Percentiles rank a stretch among this genome's conserved stretches.
Conservation (phyloP, 805 yeast genomes). For the Alloascoidea hylecoeti region DNA sequence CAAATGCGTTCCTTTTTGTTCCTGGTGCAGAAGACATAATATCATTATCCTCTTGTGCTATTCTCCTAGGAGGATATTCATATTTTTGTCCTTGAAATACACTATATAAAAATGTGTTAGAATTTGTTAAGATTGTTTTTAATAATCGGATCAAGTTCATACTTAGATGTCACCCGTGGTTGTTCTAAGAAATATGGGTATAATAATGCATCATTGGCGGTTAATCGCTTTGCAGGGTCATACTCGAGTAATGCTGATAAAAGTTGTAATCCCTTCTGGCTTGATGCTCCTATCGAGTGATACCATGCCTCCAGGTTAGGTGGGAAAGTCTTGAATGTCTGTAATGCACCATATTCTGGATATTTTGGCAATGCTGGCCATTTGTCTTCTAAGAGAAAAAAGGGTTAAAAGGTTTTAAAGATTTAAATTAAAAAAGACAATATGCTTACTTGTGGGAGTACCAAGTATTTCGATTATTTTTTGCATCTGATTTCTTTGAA, state of each 20-base stretch:
- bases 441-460: conserved; percentile 40
- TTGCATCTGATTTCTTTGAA: conserved; percentile 84
- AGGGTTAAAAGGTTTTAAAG: neutral
- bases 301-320: conserved; percentile 76
- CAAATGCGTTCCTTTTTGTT: conserved; percentile 13
- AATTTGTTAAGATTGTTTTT: neutral
- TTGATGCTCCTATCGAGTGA: conserved; percentile 64
- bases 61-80: conserved; percentile 76
- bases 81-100: conserved; percentile 67
- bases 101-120: conserved; percentile 5
- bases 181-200: conserved; percentile 70
- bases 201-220: conserved; percentile 61
- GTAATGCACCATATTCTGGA: conserved; percentile 68
- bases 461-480: conserved; percentile 91
- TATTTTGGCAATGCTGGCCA: conserved; percentile 75
- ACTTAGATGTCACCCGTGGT: conserved; percentile 52
- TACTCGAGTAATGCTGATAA: conserved; percentile 56
- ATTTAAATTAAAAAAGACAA: neutral
- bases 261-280: conserved; percentile 52
- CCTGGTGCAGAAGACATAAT: conserved; percentile 28
- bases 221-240: conserved; percentile 69
- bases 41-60: conserved; percentile 78
- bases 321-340: conserved; percentile 45
- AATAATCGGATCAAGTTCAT: conserved; percentile 2
- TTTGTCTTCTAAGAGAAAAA: conserved; percentile 20